phyloP scores from a whole-genome alignment of 2,329 filamentous ascomycete species.

The Hymenoscyphus fructigenus region DNA sequence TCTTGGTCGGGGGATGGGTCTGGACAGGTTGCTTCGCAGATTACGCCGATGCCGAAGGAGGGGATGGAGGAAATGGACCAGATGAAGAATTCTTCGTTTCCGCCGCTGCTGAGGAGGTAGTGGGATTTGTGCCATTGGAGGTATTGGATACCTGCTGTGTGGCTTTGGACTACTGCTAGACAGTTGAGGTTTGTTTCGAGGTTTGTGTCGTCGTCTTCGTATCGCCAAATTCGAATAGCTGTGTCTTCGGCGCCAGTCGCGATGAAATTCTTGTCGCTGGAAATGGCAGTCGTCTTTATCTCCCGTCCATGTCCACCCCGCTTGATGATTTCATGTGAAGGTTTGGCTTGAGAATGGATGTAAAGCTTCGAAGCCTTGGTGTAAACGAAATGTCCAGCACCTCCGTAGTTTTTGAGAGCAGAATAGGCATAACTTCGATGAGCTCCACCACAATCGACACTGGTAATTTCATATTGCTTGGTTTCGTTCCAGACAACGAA shows the following conservation, averaged over 20 bases:
- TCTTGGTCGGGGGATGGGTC: conserved; percentile 57
- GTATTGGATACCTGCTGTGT: conserved; percentile 77
- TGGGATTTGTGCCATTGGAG: conserved; percentile 61
- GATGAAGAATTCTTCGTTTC: conserved; percentile 84
- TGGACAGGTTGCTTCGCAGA: conserved; percentile 55
- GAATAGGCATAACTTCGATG: conserved; percentile 72
- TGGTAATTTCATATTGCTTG: conserved; percentile 65
- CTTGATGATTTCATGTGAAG: conserved; percentile 54
- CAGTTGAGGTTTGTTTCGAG: conserved; percentile 40
- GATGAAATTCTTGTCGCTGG: conserved; percentile 44
- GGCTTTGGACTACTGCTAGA: conserved; percentile 67
- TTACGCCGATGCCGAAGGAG: conserved; percentile 52
- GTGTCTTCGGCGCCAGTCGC: conserved; percentile 73
- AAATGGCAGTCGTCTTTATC: conserved; percentile 64
- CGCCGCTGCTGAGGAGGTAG: conserved; percentile 82
- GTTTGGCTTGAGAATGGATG: conserved; percentile 40
- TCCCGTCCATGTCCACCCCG: conserved; percentile 82
- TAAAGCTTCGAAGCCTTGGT: conserved; percentile 63
- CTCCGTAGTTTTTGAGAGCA: conserved; percentile 19
- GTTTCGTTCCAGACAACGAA: conserved; percentile 84
- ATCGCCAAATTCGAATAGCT: conserved; percentile 70
- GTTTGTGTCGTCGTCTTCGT: conserved; percentile 28
- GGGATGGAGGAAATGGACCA: conserved; percentile 64
- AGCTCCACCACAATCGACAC: conserved; percentile 78
- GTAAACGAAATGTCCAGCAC: conserved; percentile 64